phyloP scores from a whole-genome alignment of 2,329 filamentous ascomycete genomes.

The Dryadomyces sulphureus region DNA sequence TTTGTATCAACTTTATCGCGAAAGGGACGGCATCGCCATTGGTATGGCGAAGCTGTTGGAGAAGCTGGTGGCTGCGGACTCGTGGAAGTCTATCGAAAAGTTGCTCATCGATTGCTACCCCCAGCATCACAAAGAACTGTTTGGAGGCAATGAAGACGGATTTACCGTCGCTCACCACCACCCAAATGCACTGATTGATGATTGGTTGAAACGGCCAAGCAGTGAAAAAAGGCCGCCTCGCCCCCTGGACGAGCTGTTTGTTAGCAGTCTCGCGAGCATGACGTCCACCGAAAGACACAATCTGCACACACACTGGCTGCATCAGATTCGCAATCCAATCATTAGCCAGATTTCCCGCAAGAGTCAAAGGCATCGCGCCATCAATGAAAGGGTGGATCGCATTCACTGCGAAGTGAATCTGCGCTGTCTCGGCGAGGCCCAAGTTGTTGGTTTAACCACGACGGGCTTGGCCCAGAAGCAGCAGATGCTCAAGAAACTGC shows the following conservation, averaged over 20 bases:
- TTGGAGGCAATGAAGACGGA: constrained; percentile 7
- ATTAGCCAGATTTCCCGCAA: not conserved
- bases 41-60: not conserved
- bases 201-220: constrained; percentile 10
- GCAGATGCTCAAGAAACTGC: constrained; percentile 30
- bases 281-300: not conserved
- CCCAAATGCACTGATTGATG: not conserved
- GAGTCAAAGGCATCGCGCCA: not conserved
- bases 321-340: not conserved
- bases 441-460: constrained; percentile 45
- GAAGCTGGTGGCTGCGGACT: not conserved
- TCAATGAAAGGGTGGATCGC: constrained; percentile 3
- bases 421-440: constrained; percentile 21
- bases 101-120: constrained; percentile 6
- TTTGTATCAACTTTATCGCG: constrained; percentile 15
- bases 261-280: not conserved
- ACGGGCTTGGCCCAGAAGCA: constrained; percentile 40
- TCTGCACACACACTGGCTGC: constrained; percentile 2
- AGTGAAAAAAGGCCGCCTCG: not conserved
- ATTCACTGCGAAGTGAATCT: constrained; percentile 19
- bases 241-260: not conserved
- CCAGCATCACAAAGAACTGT: constrained; percentile 14
- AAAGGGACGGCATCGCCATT: constrained; percentile 2
- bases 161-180: not conserved
- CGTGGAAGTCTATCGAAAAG: not conserved